Conservation (phyloP, 2,329 filamentous ascomycete species). For the Sporothrix globosa region DNA sequence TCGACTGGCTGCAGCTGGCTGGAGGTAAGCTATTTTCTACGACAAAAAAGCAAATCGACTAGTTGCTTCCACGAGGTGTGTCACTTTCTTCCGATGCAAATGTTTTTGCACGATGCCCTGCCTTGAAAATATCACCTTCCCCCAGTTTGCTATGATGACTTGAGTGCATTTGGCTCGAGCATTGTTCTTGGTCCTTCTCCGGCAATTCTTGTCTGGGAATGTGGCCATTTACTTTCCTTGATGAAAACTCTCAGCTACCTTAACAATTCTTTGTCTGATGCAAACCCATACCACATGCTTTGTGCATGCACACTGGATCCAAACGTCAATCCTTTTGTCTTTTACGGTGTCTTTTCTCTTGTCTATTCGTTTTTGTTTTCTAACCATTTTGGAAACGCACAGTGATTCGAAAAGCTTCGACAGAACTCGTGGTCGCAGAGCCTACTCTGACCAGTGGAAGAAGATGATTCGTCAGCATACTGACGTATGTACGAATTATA, state of each 20-base stretch:
- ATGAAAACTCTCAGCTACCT: slow-evolving; percentile 99
- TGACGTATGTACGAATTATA: slow-evolving; percentile 28
- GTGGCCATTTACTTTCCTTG: slow-evolving; percentile 74
- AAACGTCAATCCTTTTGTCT: background rate
- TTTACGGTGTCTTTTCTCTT: background rate
- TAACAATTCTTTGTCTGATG: slow-evolving; percentile 80
- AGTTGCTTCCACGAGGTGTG: slow-evolving; percentile 24
- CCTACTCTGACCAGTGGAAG: background rate
- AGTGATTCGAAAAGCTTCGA: slow-evolving; percentile 32
- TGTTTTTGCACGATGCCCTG: slow-evolving; percentile 10
- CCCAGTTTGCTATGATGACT: slow-evolving; percentile 77
- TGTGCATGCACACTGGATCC: background rate
- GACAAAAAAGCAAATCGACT: slow-evolving; percentile 20
- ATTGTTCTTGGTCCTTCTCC: slow-evolving; percentile 68
- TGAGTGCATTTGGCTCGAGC: slow-evolving; percentile 99
- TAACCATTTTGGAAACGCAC: background rate
- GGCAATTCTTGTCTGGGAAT: slow-evolving; percentile 74
- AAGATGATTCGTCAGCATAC: slow-evolving; percentile 13
- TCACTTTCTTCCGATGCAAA: background rate
- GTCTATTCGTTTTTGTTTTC: background rate
- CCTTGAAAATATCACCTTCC: background rate
- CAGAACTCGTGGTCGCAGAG: slow-evolving; percentile 25
- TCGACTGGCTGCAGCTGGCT: slow-evolving; percentile 84
- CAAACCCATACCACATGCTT: slow-evolving; percentile 28
- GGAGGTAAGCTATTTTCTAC: slow-evolving; percentile 70